Evolutionary conservation across 768 basidiomycete genomes (phyloP), one percentile per base, ranked within the genome.

Genomic region (Phanerodontia chrysosporium): DNA sequence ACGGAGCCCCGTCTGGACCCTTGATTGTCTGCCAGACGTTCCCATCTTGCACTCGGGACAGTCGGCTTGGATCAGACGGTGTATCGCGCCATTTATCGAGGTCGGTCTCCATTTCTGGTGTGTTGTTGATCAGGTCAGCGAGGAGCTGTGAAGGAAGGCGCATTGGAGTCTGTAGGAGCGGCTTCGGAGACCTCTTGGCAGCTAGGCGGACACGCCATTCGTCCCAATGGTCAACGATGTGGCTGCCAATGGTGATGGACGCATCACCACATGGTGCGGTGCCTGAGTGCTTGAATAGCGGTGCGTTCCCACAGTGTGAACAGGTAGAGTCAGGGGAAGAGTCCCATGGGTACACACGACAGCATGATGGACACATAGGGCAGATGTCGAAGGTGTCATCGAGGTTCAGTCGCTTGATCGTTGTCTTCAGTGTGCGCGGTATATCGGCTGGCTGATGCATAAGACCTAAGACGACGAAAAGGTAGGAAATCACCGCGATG

Each of bases 81-180:
- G 46, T n/a, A 7, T 53, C 7, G 21, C 42, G 49, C 58, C 58
- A 59, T 21, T 54, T 59, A n/a, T 59, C 52, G 7, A 59, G 49
- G 3, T 59, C 58, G 27, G 5, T 3, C 45, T 59, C 58, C 49
- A 59, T 53, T 28, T 6, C 6, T 8, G 46, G 56, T 18, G 29
- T 49, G 32, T 24, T 58, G 24, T 48, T 58, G 51, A 58, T 58
- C 4, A 58, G 49, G n/a, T 58, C 51, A 6, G 57, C 57, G 27
- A 58, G 21, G 10, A 52, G 9, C 49, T 58, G 13, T 6, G 49
- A 58, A 6, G 57, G 48, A 12, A 58, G 49, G 7, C 16, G 21
- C 24, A 35, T 27, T 3, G 57, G 57, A 3, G 57, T 51, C 27
- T 58, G 57, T 18, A 58, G n/a, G 9, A 51, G 27, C 35, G 57